Conservation (phyloP, 2,329 filamentous ascomycete species). For the Phaeosphaeriaceae sp. region DNA sequence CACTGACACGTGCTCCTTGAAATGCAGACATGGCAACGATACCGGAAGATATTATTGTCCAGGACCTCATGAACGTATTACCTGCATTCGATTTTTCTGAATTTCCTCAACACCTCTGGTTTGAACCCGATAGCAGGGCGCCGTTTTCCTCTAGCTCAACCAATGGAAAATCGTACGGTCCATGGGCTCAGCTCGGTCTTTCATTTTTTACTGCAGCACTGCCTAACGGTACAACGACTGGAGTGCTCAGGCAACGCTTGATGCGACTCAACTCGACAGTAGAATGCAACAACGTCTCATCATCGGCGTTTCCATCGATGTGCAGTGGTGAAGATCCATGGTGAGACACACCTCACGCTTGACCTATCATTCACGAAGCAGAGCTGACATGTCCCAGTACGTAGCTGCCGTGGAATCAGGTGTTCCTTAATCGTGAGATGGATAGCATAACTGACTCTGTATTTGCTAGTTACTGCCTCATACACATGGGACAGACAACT, state of each 20-base stretch:
- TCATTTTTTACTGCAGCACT: constrained; percentile 5
- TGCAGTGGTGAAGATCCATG: constrained; percentile 5
- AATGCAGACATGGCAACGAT: constrained; percentile 7
- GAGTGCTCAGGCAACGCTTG: constrained; percentile 4
- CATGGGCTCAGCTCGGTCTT: neutral
- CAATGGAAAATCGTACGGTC: neutral
- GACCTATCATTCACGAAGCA: neutral
- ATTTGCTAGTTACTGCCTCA: neutral
- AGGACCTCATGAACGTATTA: constrained; percentile 8
- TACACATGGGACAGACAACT: neutral
- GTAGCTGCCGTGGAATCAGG: neutral
- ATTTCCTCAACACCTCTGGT: constrained; percentile 1
- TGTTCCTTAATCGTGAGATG: neutral
- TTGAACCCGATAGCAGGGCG: neutral
- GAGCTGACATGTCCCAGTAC: neutral
- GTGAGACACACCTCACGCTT: neutral
- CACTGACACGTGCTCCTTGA: neutral
- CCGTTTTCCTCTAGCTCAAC: too few relatives aligned
- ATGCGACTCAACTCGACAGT: constrained; percentile 12
- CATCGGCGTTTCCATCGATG: constrained; percentile 1
- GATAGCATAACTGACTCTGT: neutral
- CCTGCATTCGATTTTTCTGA: constrained; percentile 1
- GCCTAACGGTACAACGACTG: constrained; percentile 7
- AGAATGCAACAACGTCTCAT: neutral
- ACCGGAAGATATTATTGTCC: constrained; percentile 13